Percentiles rank a stretch among this genome's conserved stretches.
phyloP scores from a whole-genome alignment of 116 monocot species.

The Trichopus zeylanicus region DNA sequence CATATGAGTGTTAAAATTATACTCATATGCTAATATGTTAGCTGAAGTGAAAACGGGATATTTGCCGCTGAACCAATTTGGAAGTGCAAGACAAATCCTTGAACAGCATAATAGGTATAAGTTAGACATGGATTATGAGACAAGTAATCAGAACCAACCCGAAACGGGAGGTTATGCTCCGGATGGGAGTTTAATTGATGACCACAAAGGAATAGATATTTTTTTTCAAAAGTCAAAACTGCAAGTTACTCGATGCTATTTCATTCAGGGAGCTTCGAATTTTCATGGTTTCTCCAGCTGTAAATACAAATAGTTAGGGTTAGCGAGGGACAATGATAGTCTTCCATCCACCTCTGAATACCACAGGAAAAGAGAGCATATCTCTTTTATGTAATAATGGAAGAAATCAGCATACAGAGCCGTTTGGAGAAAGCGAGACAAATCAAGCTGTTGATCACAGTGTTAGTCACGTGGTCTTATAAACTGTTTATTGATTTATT shows the following conservation, averaged over 20 bases:
- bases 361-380: background rate
- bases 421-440: slow-evolving; percentile 20
- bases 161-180: too few species aligned
- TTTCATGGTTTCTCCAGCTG: slow-evolving; percentile 24
- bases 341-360: background rate
- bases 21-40: too few species aligned
- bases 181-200: background rate
- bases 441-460: background rate
- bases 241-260: background rate
- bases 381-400: slow-evolving; percentile 24
- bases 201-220: background rate
- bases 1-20: too few species aligned
- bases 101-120: too few species aligned
- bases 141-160: too few species aligned
- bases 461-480: background rate
- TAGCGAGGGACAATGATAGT: background rate
- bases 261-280: slow-evolving; percentile 19
- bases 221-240: background rate
- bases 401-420: slow-evolving; percentile 29
- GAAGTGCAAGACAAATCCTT: too few species aligned
- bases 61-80: too few species aligned
- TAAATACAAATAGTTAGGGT: background rate
- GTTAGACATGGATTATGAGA: too few species aligned
- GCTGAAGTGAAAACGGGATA: too few species aligned
- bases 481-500: too few species aligned